These are phyloP conservation scores for Dissophora globulifera DNA, from an alignment of 192 early-diverging fungal genomes.

Conservation along the genomic window DNA sequence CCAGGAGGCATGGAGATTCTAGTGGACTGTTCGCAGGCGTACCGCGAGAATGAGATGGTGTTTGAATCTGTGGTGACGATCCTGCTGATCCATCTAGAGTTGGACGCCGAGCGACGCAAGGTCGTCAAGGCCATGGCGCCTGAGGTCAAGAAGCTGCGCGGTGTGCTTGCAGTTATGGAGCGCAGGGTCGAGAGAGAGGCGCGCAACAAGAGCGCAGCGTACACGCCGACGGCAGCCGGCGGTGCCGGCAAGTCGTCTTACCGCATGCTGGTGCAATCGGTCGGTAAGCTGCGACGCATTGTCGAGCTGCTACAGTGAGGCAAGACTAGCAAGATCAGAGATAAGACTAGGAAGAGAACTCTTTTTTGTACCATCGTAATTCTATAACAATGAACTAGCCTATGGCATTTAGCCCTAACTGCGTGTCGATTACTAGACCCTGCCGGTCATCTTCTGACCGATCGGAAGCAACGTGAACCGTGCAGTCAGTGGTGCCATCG, in stretches of 20 bases:
- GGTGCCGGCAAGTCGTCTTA: not conserved
- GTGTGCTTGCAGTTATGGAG: slow-evolving; percentile 41
- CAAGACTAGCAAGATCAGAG: too few relatives aligned
- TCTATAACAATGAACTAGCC: too few relatives aligned
- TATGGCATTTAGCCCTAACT: too few relatives aligned
- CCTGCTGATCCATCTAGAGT: slow-evolving; percentile 42
- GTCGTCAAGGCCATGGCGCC: slow-evolving; percentile 19
- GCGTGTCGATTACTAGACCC: too few relatives aligned
- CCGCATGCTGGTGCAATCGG: slow-evolving; percentile 12
- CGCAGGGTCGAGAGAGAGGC: slow-evolving; percentile 39
- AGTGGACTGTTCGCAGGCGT: slow-evolving; percentile 47
- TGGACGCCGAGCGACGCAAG: slow-evolving; percentile 14
- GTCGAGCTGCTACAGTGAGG: slow-evolving; percentile 28
- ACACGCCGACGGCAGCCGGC: too few relatives aligned
- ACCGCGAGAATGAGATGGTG: slow-evolving; percentile 55
- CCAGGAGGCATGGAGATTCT: slow-evolving; percentile 49
- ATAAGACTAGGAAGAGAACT: too few relatives aligned
- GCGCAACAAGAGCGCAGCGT: slow-evolving; percentile 6
- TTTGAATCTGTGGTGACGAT: slow-evolving; percentile 45
- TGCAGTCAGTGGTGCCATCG: slow-evolving; percentile 60
- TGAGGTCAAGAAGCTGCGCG: slow-evolving; percentile 40
- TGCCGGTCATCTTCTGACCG: slow-evolving; percentile 54
- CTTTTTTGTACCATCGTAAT: too few relatives aligned
- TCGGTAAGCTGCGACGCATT: slow-evolving; percentile 28
- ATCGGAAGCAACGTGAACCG: slow-evolving; percentile 71